A percentile compares a stretch with the other conserved stretches of the same genome.
phyloP scores from a whole-genome alignment of 23 red algal species.

The Rhodosorus marinus region DNA sequence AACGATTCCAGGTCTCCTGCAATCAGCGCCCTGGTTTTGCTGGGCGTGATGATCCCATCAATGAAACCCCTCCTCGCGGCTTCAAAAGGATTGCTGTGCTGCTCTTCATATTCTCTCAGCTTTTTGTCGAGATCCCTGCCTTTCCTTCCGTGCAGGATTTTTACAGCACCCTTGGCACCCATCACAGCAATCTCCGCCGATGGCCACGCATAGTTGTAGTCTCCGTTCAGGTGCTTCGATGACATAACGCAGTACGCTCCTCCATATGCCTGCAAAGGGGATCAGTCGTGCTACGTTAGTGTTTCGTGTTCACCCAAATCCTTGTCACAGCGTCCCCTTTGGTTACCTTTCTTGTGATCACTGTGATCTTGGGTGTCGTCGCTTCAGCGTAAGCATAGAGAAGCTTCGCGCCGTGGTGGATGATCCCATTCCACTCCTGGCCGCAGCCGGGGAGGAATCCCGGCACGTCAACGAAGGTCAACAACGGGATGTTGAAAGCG shows the following conservation, averaged over 20 bases:
- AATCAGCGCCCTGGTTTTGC: slow-evolving; percentile 12
- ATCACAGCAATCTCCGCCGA: slow-evolving; percentile 41
- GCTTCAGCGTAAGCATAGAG: slow-evolving; percentile 48
- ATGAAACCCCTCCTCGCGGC: slow-evolving; percentile 25
- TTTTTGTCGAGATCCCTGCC: background rate
- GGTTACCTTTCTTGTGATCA: slow-evolving; percentile 43
- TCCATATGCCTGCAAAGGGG: slow-evolving; percentile 23
- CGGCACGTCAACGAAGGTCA: slow-evolving; percentile 47
- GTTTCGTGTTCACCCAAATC: background rate
- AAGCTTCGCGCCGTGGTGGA: slow-evolving; percentile 47
- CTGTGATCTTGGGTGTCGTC: slow-evolving; percentile 33
- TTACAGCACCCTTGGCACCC: slow-evolving; percentile 28
- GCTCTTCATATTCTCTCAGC: slow-evolving; percentile 4
- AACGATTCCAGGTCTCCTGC: slow-evolving; percentile 7
- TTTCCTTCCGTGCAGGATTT: slow-evolving; percentile 4
- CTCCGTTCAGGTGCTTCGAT: slow-evolving; percentile 26
- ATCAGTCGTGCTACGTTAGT: background rate
- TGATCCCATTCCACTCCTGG: slow-evolving; percentile 41
- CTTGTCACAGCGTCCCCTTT: no score
- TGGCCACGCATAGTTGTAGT: slow-evolving; percentile 37
- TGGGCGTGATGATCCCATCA: slow-evolving; percentile 21
- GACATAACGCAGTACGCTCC: slow-evolving; percentile 52
- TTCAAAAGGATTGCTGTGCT: slow-evolving; percentile 1
- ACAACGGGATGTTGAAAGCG: slow-evolving; percentile 30
- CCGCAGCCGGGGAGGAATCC: slow-evolving; percentile 37